Base-by-base conservation (phyloP, 495 filamentous ascomycete species). In the Aspergillus heteromorphus region DNA sequence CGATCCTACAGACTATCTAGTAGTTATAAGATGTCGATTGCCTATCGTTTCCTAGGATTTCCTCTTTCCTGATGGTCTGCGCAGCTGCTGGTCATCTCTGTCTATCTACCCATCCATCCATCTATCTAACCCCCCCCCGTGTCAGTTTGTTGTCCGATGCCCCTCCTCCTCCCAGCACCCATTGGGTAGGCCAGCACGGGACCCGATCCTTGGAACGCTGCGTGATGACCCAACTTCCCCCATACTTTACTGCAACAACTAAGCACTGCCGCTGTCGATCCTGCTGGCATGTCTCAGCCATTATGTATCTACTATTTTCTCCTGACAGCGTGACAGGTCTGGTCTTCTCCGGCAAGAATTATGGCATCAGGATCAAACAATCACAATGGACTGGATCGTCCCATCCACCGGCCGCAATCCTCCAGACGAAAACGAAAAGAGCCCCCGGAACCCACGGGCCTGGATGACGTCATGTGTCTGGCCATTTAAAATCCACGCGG, bases 91-190 rank as follows among this genome's bases (percentile, higher is more conserved):
- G 23, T n/a, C n/a, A n/a, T n/a, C n/a, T n/a, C n/a, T n/a, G n/a
- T n/a, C n/a, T n/a, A n/a, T 30, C 29, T 34, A 8, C 9, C 30
- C 7, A 34, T 34, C 30, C 14, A 34, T 30, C 30, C 14, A 59
- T 60, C 49, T 55, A 55, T 48, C 54, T 55, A 17, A 16, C 13
- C 2, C 14, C 34, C 34, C 11, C 10, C 34, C 34, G 10, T 14
- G 34, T n/a, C 9, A 11, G 31, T 45, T 42, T 25, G 55, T 48
- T 52, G 55, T 49, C 49, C 51, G 34, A 45, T 27, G 27, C 29
- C 34, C 13, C 34, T 38, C 34, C 13, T 38, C n/a, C 3, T 27
- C 7, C 34, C 34, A 38, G 2, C 34, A 38, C 34, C n/a, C 34
- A 14, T 38, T 38, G 34, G 34, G 34, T 38, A 38, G 34, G 34